phyloP scores from a whole-genome alignment of 768 basidiomycete genomes.

The Trametes sanguinea region DNA sequence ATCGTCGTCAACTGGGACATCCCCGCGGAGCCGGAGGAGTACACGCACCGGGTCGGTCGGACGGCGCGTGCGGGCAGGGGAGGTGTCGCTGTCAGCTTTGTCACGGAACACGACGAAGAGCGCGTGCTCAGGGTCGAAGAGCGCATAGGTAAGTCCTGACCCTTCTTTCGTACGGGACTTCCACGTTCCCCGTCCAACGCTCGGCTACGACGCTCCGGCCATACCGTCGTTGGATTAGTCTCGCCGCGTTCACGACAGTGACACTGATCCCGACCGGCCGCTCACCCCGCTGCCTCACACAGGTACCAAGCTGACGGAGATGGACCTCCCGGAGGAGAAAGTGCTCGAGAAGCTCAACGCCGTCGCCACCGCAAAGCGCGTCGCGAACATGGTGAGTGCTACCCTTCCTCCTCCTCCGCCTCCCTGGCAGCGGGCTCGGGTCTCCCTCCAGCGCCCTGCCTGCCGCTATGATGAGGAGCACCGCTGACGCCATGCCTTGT shows the following conservation, averaged over 20 bases:
- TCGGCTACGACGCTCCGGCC: no score
- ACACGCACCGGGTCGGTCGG: conserved; percentile 93
- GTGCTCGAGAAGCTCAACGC: conserved; percentile 84
- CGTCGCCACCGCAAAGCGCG: conserved; percentile 90
- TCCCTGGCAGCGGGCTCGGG: not conserved
- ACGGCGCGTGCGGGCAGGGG: conserved; percentile 90
- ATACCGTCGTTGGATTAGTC: not conserved
- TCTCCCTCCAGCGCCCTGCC: not conserved
- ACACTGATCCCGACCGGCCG: not conserved
- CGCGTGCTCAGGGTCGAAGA: conserved; percentile 80
- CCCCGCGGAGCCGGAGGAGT: conserved; percentile 87
- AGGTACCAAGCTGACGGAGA: conserved; percentile 78
- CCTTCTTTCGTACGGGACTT: not conserved
- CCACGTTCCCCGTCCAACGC: no score
- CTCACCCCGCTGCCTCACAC: not conserved
- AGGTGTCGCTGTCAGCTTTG: conserved; percentile 90
- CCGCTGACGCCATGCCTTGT: not conserved
- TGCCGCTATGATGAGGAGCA: not conserved
- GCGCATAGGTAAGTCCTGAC: conserved; percentile 68
- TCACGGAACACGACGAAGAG: conserved; percentile 92
- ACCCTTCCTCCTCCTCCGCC: not conserved
- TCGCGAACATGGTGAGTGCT: conserved; percentile 89
- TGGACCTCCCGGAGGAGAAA: conserved; percentile 73
- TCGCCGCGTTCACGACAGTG: not conserved
- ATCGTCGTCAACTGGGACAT: conserved; percentile 98